phyloP scores from a whole-genome alignment of 345 rosid genomes.

The Eucalyptus urophylla region DNA sequence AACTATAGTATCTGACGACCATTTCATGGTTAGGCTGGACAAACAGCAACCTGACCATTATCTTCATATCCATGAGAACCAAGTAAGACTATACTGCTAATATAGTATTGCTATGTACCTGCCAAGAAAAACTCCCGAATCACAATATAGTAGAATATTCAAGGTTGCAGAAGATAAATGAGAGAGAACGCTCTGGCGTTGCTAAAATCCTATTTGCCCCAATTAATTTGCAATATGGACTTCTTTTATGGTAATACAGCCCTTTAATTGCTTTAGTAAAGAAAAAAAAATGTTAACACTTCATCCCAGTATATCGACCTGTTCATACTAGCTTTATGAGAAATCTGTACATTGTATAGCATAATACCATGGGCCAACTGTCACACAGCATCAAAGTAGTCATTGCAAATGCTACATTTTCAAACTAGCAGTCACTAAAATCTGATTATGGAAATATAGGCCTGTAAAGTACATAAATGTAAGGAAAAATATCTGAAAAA shows the following conservation, averaged over 20 bases:
- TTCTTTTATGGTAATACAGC: background rate
- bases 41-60: conserved; percentile 3
- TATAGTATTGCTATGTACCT: conserved; percentile 16
- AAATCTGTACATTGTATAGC: background rate
- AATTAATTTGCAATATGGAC: background rate
- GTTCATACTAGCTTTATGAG: background rate
- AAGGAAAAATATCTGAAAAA: background rate
- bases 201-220: background rate
- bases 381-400: background rate
- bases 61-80: background rate
- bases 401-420: background rate
- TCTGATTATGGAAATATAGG: background rate
- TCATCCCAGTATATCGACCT: background rate
- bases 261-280: background rate
- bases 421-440: background rate
- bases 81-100: conserved; percentile 4
- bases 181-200: background rate
- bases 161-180: background rate
- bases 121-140: background rate
- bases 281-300: background rate
- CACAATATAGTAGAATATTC: background rate
- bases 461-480: background rate
- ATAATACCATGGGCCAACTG: background rate
- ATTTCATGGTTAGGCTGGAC: background rate
- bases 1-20: background rate